Conservation (phyloP, 73 alveolate genomes). For the Uronychia setigera region DNA sequence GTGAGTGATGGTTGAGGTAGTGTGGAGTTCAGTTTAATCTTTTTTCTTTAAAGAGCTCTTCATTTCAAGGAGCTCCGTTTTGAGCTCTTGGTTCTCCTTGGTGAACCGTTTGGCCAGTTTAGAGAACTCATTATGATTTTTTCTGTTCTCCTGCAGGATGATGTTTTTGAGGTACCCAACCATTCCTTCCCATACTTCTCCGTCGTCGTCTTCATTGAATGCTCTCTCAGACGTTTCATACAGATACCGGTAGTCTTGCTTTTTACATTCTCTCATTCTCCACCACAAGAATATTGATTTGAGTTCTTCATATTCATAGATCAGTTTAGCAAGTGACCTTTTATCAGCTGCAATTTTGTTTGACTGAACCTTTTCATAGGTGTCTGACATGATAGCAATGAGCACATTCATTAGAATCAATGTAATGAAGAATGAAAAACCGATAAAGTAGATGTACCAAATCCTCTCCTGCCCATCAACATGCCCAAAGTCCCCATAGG, state of each 20-base stretch:
- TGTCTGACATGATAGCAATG: constrained; percentile 49
- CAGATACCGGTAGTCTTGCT: not conserved
- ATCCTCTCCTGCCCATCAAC: not conserved
- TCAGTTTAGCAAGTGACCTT: constrained; percentile 41
- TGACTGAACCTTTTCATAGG: constrained; percentile 57
- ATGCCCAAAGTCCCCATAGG: constrained; percentile 38
- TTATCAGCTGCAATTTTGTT: constrained; percentile 46
- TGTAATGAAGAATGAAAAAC: constrained; percentile 41
- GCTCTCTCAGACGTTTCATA: not conserved
- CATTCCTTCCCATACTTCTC: constrained; percentile 8
- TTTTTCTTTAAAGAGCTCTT: too few species aligned
- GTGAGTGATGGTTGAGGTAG: too few species aligned
- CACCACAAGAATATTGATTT: constrained; percentile 14
- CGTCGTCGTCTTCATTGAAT: not conserved
- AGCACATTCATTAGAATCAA: constrained; percentile 46
- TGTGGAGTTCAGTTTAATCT: too few species aligned
- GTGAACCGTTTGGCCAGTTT: not conserved
- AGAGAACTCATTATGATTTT: not conserved
- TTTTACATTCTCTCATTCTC: not conserved
- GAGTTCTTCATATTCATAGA: constrained; percentile 38
- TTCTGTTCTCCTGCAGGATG: not conserved
- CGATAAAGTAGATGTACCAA: constrained; percentile 24
- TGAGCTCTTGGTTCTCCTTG: too few species aligned
- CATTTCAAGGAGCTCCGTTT: too few species aligned
- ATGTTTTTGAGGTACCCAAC: not conserved